Evolutionary conservation across 75 land plant species (phyloP), one percentile per base, ranked within the genome.

Genomic region (Picea sitchensis): DNA sequence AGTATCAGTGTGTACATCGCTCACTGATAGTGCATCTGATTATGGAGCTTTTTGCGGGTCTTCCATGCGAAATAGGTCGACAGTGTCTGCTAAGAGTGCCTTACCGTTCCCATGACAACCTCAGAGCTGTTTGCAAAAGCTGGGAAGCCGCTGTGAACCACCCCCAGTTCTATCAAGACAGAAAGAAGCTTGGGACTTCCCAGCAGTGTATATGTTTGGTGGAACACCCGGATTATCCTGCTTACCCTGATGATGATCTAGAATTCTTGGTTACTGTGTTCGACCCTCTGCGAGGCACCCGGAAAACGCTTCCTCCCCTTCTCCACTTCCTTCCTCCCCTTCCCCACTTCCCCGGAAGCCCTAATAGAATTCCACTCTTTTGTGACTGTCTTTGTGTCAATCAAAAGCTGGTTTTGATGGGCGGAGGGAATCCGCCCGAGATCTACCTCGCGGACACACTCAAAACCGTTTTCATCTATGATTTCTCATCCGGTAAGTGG

Each of bases 81-180:
- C 64, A 78, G 31, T 85, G 86, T 23, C 56, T 82, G 69, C 63
- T 81, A 5, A 59, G 85, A 6, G 76, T 82, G 4, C 47, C 85
- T 26, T 14, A 77, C 21, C 30, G 60, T 14, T 77, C 64, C 23
- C 86, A 77, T 23, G 17, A 61, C 14, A 44, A 20, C 8, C 56
- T 79, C 61, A 36, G 69, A 21, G 18, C 21, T 18, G 86, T 83
- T 11, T 79, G 73, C 74, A 57, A 17, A 59, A 7, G n/a, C 17
- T 75, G 86, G 87, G 72, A 63, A 4, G 21, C 41, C 30, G 65
- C 76, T 30, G 62, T 26, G 31, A 3, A 12, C 23, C 3, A 1
- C 12, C 30, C 11, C 14, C 3, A 26, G 14, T 63, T 63, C 32
- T 26, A 63, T 63, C 1, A 63, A 23, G 30, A 64, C 1, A 64